Evolutionary conservation across 768 basidiomycete species (phyloP).

Genomic region (Amanita brunnescens): DNA sequence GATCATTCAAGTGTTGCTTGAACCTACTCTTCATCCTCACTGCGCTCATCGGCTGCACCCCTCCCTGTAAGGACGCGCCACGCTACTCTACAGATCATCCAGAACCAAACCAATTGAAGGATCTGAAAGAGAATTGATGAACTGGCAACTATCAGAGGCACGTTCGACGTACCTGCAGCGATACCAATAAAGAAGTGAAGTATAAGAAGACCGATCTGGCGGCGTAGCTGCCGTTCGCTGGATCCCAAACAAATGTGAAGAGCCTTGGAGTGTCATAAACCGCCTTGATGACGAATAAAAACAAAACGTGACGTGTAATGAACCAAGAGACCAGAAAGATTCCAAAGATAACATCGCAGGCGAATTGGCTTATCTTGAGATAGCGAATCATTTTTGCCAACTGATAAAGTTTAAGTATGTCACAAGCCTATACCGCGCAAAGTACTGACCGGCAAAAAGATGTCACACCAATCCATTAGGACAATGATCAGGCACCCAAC

Average conservation of each 20-base stretch:
- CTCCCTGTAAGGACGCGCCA: conserved; percentile 64
- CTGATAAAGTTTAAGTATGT: conserved; percentile 27
- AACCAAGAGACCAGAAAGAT: conserved; percentile 88
- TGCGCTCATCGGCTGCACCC: conserved; percentile 77
- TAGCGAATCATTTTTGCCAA: conserved; percentile 93
- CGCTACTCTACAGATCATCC: conserved; percentile 78
- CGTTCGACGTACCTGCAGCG: conserved; percentile 48
- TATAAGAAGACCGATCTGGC: conserved; percentile 31
- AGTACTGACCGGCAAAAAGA: conserved; percentile 75
- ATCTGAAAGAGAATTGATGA: conserved; percentile 31
- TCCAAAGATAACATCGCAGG: conserved; percentile 71
- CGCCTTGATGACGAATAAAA: conserved; percentile 56
- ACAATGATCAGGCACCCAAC: conserved; percentile 86
- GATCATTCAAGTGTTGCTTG: no score
- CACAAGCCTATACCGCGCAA: not conserved
- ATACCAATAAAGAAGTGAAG: conserved; percentile 49
- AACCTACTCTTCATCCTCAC: conserved; percentile 59
- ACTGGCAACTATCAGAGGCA: conserved; percentile 3
- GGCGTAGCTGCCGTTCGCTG: conserved; percentile 46
- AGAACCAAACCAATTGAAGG: conserved; percentile 80
- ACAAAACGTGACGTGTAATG: conserved; percentile 79
- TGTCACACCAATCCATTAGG: conserved; percentile 92
- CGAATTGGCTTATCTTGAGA: conserved; percentile 47
- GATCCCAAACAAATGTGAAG: conserved; percentile 51
- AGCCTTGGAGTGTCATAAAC: conserved; percentile 40